Evolutionary conservation across 1,139 yeast genomes (phyloP).

Genomic region (Pichia cactophila): DNA sequence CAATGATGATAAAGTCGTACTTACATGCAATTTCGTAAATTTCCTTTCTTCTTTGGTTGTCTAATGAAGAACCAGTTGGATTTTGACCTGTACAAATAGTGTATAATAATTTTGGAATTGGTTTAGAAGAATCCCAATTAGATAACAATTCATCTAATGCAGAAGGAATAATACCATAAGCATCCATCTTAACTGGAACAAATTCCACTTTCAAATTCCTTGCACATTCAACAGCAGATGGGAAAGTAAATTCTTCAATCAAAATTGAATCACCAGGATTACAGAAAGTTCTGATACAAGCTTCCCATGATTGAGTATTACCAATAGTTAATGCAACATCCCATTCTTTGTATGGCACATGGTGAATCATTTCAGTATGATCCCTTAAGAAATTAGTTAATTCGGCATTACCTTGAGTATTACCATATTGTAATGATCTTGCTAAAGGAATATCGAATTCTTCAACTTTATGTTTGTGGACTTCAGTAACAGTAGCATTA

Average conservation of each 20-base stretch:
- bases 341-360: slow-evolving; percentile 56
- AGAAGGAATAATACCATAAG: slow-evolving; percentile 71
- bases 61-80: slow-evolving; percentile 83
- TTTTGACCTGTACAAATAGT: slow-evolving; percentile 91
- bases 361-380: slow-evolving; percentile 69
- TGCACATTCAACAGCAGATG: slow-evolving; percentile 80
- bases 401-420: slow-evolving; percentile 72
- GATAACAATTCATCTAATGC: slow-evolving; percentile 55
- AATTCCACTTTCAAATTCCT: slow-evolving; percentile 62
- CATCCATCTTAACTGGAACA: slow-evolving; percentile 74
- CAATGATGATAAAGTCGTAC: slow-evolving; percentile 73
- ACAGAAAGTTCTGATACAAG: slow-evolving; percentile 71
- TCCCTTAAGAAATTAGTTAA: slow-evolving; percentile 60
- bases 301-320: slow-evolving; percentile 86
- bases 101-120: slow-evolving; percentile 63
- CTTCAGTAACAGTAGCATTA: slow-evolving; percentile 33
- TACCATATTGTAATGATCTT: slow-evolving; percentile 87
- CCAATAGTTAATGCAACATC: slow-evolving; percentile 59
- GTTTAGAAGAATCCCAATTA: slow-evolving; percentile 50
- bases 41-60: slow-evolving; percentile 61
- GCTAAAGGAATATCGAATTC: slow-evolving; percentile 64
- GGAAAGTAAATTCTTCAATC: slow-evolving; percentile 76
- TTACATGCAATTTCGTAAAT: slow-evolving; percentile 68
- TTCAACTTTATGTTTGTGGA: slow-evolving; percentile 38
- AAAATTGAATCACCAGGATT: slow-evolving; percentile 72